phyloP scores from a whole-genome alignment of 192 early-diverging fungal genomes.

The Rhizoclosmatium globosum region DNA sequence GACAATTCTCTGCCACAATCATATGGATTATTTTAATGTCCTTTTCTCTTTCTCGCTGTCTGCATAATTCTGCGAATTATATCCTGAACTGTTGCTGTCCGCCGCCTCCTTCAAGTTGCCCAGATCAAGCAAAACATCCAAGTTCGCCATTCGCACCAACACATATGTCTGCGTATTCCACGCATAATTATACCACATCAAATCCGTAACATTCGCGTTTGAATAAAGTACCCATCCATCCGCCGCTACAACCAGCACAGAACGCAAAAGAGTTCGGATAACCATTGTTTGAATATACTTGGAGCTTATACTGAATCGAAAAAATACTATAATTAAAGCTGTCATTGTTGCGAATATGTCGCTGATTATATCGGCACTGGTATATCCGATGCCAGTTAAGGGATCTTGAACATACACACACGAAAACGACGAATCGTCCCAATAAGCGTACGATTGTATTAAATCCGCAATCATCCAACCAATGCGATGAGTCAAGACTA shows the following conservation, averaged over 20 bases:
- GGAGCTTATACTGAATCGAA: neutral
- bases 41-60: too few relatives aligned
- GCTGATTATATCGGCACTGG: neutral
- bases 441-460: neutral
- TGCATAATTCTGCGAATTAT: too few relatives aligned
- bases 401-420: neutral
- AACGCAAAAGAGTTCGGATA: neutral
- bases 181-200: neutral
- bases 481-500: too few relatives aligned
- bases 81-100: too few relatives aligned
- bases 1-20: too few relatives aligned
- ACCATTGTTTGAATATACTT: slow-evolving; percentile 6
- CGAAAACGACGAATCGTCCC: neutral
- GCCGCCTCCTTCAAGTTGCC: too few relatives aligned
- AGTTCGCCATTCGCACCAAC: neutral
- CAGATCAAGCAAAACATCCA: neutral
- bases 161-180: neutral
- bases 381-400: neutral
- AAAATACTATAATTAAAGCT: neutral
- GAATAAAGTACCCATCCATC: neutral
- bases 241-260: neutral
- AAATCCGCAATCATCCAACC: neutral
- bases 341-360: slow-evolving; percentile 6
- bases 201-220: neutral
- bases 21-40: too few relatives aligned